phyloP scores from a whole-genome alignment of 108 stramenopile genomes.

The Seminavis robusta region DNA sequence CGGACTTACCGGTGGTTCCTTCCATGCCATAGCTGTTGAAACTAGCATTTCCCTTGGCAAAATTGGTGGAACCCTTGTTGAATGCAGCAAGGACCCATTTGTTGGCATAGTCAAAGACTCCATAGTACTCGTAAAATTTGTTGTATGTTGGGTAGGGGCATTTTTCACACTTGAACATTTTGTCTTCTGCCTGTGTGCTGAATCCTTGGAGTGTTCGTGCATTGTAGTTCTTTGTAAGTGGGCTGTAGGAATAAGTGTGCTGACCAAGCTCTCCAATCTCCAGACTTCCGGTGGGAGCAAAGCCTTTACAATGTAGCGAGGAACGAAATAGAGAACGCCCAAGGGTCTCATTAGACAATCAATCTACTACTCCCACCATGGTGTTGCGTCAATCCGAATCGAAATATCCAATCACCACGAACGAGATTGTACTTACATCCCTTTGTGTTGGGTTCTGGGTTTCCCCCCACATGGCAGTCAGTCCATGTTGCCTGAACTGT shows the following conservation, averaged over 20 bases:
- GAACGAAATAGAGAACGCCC: too few species aligned
- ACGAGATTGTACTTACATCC: too few species aligned
- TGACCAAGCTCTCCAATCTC: conserved; percentile 1
- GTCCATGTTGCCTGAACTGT: conserved; percentile 48
- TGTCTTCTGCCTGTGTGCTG: conserved; percentile 36
- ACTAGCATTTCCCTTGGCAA: conserved; percentile 63
- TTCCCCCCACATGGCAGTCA: conserved; percentile 67
- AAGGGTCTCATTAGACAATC: too few species aligned
- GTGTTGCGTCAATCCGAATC: too few species aligned
- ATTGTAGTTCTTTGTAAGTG: conserved; percentile 46
- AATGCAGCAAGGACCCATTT: conserved; percentile 70
- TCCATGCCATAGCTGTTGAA: conserved; percentile 18
- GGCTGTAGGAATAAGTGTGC: conserved; percentile 37
- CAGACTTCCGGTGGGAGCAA: conserved; percentile 24
- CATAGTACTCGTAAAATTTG: conserved; percentile 69
- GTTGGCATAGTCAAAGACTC: conserved; percentile 66
- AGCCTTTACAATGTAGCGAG: too few species aligned
- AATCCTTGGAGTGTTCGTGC: conserved; percentile 56
- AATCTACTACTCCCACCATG: too few species aligned
- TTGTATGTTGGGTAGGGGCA: conserved; percentile 46
- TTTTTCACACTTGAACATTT: conserved; percentile 26
- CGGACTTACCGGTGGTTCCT: conserved; percentile 6
- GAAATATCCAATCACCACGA: too few species aligned
- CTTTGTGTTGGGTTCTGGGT: conserved; percentile 11
- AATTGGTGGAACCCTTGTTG: conserved; percentile 30